Base-by-base conservation (phyloP, 2,329 filamentous ascomycete species). In the Helotiales sp. region DNA sequence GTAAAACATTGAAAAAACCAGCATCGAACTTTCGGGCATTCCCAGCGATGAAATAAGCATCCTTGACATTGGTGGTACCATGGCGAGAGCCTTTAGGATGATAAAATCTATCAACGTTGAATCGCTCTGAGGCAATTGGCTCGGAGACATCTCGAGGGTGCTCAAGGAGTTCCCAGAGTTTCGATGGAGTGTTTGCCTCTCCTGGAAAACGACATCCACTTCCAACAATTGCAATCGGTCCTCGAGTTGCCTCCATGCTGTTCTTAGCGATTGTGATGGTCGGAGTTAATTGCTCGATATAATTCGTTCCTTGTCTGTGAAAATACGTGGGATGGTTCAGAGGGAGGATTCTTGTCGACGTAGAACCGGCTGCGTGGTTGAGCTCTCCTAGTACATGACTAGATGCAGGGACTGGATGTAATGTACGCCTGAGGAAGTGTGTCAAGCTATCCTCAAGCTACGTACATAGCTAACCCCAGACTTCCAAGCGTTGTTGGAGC, bases 61-160 rank as follows among this genome's bases (percentile, higher is more conserved):
- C 42, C 25, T 44, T 49, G 12, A 56, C 56, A 50, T 61, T 61
- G 1, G 52, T 56, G 10, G 47, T 50, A 4, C 55, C 55, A 40
- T 56, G 59, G 50, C 58, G 50, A 15, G 38, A 36, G 38, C 42
- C 55, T 15, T 79, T 74, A 0, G 80, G 80, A 61, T 83, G 81
- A 61, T 78, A 82, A 65, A 80, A 82, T 9, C 78, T 78, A 15
- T 77, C 70, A 24, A 79, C 73, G 40, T 82, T 81, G 59, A 83
- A 74, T 8, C 81, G 36, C 42, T 30, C 34, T 33, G 49, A 64
- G 33, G 67, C 63, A 36, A 58, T 55, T 9, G 56, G 74, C 7
- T 42, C 46, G 59, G 66, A 67, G 15, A 54, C 65, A 54, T 53
- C 63, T 24, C 58, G 19, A 1, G 65, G 66, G n/a, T 65, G 52